Evolutionary conservation across 2,329 filamentous ascomycete species (phyloP), one percentile per base, ranked within the genome.

Genomic region (Sporothrix brasiliensis): DNA sequence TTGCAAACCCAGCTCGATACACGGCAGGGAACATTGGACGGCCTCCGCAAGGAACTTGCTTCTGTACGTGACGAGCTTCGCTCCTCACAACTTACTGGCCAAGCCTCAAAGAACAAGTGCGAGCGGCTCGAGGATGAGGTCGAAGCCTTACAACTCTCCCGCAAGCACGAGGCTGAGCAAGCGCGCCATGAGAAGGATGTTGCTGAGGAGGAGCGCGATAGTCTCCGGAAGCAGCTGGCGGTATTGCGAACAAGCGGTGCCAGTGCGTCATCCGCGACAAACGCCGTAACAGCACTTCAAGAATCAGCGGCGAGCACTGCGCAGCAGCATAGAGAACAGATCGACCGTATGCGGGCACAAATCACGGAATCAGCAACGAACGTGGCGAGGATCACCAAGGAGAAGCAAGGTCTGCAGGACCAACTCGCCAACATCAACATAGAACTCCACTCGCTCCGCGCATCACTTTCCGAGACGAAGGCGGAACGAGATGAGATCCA

Each of bases 61-160:
- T 80, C 83, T 9, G 85, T 89, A 10, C 87, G 87, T 69, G 91
- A 93, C 73, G 89, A 93, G 70, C 83, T 93, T 10, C 87, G 91
- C n/a, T 83, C 90, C 66, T 86, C 87, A 34, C 87, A 89, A 73
- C 84, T 89, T 27, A 88, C 90, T 73, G 85, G 88, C 76, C 86
- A 88, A 73, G 78, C 83, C 0, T 83, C 92, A 72, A 82, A 83
- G 65, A 89, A 91, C 74, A 92, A 89, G 77, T 82, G 89, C 1
- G 87, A 91, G 70, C 84, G 85, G 9, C 78, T 94, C 24, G 90
- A 94, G 76, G 91, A 93, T 74, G 91, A 93, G 77, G 84, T 93
- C n/a, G 89, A 92, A 68, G 87, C 92, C 39, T 80, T 94, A 16
- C 90, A 93, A 77, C 83, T 84, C 27, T 86, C 85, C 50, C 79